phyloP scores from a whole-genome alignment of 169 alveolate species.

The Theileria parva region DNA sequence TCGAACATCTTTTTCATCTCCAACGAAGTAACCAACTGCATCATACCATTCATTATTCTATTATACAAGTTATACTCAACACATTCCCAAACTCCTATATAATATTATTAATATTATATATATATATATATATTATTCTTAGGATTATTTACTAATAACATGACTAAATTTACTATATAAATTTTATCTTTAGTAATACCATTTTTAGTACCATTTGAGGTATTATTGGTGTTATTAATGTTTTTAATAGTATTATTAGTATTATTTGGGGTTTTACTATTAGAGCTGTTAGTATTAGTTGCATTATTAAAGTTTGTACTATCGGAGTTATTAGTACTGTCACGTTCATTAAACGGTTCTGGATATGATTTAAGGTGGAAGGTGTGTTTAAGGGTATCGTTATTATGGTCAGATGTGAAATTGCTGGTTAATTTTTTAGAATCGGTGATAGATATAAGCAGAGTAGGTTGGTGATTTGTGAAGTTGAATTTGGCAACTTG shows the following conservation, averaged over 20 bases:
- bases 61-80: not conserved
- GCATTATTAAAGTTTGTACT: no score
- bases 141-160: not conserved
- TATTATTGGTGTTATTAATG: no score
- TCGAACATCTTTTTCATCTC: constrained; percentile 1
- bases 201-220: no score
- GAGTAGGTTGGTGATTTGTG: not conserved
- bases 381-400: not conserved
- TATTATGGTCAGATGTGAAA: not conserved
- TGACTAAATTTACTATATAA: not conserved
- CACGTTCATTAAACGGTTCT: not conserved
- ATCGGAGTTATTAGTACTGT: not conserved
- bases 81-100: not conserved
- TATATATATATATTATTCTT: no score
- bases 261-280: no score
- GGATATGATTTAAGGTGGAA: not conserved
- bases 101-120: no score
- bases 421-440: not conserved
- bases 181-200: not conserved
- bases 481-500: not conserved
- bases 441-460: not conserved
- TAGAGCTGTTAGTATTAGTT: no score
- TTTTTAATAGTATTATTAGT: no score
- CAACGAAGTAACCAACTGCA: not conserved
- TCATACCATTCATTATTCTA: not conserved